Base-by-base conservation (phyloP, 2,329 filamentous ascomycete species). In the Apiospora hydei region DNA sequence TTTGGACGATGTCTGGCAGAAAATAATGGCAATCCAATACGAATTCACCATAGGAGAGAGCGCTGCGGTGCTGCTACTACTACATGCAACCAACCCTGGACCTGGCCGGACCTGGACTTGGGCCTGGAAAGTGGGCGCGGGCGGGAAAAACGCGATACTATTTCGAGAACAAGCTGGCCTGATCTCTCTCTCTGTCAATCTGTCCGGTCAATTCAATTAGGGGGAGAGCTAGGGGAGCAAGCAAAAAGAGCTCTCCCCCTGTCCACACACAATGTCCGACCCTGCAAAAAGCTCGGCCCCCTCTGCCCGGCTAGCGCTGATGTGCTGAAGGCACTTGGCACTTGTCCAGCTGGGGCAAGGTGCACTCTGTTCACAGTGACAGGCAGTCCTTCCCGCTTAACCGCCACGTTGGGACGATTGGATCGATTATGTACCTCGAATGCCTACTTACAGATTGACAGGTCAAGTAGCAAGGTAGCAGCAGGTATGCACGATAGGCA, bases 141-240 rank as follows among this genome's bases (percentile, higher is more conserved):
- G 14, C 14, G 26, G 57, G 34, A 64, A 64, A 64, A 64, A 64
- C 57, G 34, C 57, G 57, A 64, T 64, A 41, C 57, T 64, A 64
- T 64, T 64, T 64, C 57, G 57, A 64, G 57, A 64, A 64, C 57
- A 64, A 64, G 34, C 57, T 64, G 57, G 30, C 57, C 57, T 64
- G 57, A 64, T 64, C 57, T 64, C 57, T 21, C 57, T 21, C 38
- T 61, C 30, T 61, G 30, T 49, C 44, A 21, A 26, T 57, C 34
- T 38, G 34, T 38, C 34, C 34, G 34, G 34, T 38, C 57, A n/a
- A 64, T 64, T 64, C 7, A 41, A 64, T 64, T 64, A 64, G 57
- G 57, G 57, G n/a, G n/a, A n/a, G n/a, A n/a, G n/a, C n/a, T n/a
- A n/a, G n/a, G 57, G 10, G 41, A 38, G 53, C 26, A 34, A 64